These are phyloP conservation scores for Tulasnella sp. DNA, from an alignment of 768 basidiomycete genomes.

Conservation along the genomic window DNA sequence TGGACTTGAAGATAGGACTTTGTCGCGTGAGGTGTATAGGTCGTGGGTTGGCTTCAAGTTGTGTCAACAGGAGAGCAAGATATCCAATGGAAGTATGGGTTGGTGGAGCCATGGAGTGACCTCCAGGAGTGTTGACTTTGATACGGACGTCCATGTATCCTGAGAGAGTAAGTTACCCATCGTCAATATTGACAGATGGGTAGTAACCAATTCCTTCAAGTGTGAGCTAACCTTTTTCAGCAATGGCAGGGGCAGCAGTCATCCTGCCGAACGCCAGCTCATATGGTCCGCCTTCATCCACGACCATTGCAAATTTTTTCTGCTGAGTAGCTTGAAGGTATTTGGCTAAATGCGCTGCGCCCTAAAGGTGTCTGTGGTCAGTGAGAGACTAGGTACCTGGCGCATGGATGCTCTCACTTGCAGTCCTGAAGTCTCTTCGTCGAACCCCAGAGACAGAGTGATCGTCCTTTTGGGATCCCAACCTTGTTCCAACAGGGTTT, in stretches of 20 bases:
- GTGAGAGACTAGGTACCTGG: neutral
- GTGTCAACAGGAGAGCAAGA: conserved; percentile 58
- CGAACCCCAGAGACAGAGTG: conserved; percentile 63
- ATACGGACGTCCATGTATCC: conserved; percentile 53
- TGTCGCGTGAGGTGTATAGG: conserved; percentile 42
- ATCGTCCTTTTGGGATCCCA: conserved; percentile 59
- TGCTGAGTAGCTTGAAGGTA: conserved; percentile 57
- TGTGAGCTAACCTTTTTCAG: conserved; percentile 51
- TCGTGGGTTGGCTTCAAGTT: conserved; percentile 58
- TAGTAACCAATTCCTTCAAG: neutral
- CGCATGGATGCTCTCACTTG: conserved; percentile 33
- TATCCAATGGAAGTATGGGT: conserved; percentile 74
- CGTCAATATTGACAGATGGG: neutral
- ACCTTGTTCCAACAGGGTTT: conserved; percentile 52
- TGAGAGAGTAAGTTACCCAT: neutral
- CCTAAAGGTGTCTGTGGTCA: conserved; percentile 28
- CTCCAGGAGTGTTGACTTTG: conserved; percentile 63
- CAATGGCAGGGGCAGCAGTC: conserved; percentile 55
- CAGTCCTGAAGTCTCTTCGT: conserved; percentile 58
- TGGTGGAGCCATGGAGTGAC: conserved; percentile 81
- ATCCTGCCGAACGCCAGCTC: conserved; percentile 40
- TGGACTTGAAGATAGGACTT: conserved; percentile 49
- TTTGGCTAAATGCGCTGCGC: conserved; percentile 36
- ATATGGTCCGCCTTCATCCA: conserved; percentile 77
- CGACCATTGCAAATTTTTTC: conserved; percentile 63